Evolutionary conservation across 805 yeast species (phyloP).

Genomic region (Candida methanosorbosa): DNA sequence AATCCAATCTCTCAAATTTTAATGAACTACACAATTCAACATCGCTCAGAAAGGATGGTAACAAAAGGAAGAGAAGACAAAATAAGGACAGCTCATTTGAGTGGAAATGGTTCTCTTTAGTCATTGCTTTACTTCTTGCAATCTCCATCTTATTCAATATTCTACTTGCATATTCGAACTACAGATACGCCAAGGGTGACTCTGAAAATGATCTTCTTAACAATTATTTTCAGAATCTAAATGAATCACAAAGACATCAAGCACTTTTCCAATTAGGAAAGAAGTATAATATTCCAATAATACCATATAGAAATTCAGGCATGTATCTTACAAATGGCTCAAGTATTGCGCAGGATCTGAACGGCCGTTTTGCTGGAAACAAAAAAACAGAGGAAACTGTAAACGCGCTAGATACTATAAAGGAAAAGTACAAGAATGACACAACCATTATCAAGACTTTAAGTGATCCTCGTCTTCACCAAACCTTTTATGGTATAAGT

Average conservation of each 20-base stretch:
- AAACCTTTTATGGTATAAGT: conserved; percentile 46
- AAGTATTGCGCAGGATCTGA: background rate
- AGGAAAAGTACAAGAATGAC: background rate
- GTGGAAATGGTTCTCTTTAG: background rate
- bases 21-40: background rate
- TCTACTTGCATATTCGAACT: background rate
- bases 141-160: background rate
- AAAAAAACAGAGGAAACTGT: background rate
- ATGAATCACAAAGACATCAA: background rate
- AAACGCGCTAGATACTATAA: background rate
- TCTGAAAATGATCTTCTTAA: background rate
- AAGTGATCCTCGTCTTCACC: conserved; percentile 19
- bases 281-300: background rate
- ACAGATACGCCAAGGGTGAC: background rate
- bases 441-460: too few species aligned
- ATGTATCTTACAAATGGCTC: background rate
- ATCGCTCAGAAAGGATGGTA: background rate
- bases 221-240: too few species aligned
- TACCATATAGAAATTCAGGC: background rate
- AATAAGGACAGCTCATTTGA: background rate
- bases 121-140: background rate
- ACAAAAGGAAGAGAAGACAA: background rate
- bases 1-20: background rate
- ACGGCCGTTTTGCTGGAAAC: background rate
- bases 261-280: background rate